Base-by-base conservation (phyloP, 2,329 filamentous ascomycete species). In the Dothidotthia symphoricarpi region DNA sequence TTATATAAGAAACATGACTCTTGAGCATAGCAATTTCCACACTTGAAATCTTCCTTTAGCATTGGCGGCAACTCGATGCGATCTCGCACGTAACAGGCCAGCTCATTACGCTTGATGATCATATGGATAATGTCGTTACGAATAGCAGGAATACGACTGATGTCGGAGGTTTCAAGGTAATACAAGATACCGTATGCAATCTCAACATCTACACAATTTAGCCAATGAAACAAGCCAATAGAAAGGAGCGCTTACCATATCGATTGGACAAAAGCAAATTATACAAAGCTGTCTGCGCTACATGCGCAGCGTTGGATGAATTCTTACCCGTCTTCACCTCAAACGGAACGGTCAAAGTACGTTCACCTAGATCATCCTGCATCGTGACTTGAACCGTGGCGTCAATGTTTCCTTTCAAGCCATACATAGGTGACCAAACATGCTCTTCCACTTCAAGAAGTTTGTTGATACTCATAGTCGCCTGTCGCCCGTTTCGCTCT, bases 371-470 rank as follows among this genome's bases (percentile, higher is more conserved):
- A 16, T 81, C 79, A 39, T 95, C 85, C 38, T 80, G 74, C 74
- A 96, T 86, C 0, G 79, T 81, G 12, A 93, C 85, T 69, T 98
- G 88, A 1, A 98, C 86, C 0, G 93, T 97, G 17, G 93, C 93
- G 69, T 98, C 93, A 43, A 98, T 93, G 55, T 97, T 98, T 19
- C 93, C 93, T 66, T 98, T 98, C 12, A 98, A 74, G 0, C 93
- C 93, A 62, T 95, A 98, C 81, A 89, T 91, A 0, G 93, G 93
- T 6, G 91, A 97, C 93, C 93, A 98, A 17, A 98, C 83, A 61
- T 97, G 93, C 66, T 98, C 93, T 64, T 98, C 93, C 8, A 98
- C 87, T 61, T 97, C 93, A 11, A 98, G 82, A 17, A 98, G 74
- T 62, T 97, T 98, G 57, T 84, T 94, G 52, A 98, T 83, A 52